Percentiles rank a stretch among this genome's conserved stretches.
Conservation (phyloP, 192 early-diverging fungal species). For the Thamnidium elegans region DNA sequence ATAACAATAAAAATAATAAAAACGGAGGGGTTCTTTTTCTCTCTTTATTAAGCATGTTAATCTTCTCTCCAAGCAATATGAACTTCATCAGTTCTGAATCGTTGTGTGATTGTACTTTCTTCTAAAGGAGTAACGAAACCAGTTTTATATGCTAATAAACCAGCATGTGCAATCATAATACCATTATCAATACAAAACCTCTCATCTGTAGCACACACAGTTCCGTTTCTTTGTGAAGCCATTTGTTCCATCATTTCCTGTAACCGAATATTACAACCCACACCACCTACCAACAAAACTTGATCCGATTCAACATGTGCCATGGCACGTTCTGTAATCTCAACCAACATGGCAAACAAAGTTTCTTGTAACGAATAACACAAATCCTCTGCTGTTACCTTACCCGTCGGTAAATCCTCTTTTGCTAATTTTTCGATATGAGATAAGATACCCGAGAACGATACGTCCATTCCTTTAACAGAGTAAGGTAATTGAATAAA, state of each 20-base stretch:
- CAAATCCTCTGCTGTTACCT: constrained; percentile 80
- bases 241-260: constrained; percentile 99
- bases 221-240: constrained; percentile 82
- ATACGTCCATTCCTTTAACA: constrained; percentile 99
- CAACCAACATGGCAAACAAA: constrained; percentile 98
- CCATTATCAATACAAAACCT: constrained; percentile 98
- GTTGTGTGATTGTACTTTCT: constrained; percentile 91
- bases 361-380: constrained; percentile 98
- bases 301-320: constrained; percentile 90
- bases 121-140: constrained; percentile 79
- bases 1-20: too few relatives aligned
- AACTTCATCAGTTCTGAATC: constrained; percentile 87
- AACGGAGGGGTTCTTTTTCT: too few relatives aligned
- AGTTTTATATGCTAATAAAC: constrained; percentile 77
- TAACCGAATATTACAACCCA: constrained; percentile 91
- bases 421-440: constrained; percentile 77
- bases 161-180: constrained; percentile 99
- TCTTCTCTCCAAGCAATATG: constrained; percentile 74
- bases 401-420: constrained; percentile 48
- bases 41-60: not conserved
- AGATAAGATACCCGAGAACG: constrained; percentile 94
- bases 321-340: constrained; percentile 98
- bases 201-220: constrained; percentile 95
- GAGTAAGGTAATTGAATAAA: constrained; percentile 91
- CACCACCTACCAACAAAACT: constrained; percentile 95